Base-by-base conservation (phyloP, 345 rosid genomes). In the Lepidium didymum region DNA sequence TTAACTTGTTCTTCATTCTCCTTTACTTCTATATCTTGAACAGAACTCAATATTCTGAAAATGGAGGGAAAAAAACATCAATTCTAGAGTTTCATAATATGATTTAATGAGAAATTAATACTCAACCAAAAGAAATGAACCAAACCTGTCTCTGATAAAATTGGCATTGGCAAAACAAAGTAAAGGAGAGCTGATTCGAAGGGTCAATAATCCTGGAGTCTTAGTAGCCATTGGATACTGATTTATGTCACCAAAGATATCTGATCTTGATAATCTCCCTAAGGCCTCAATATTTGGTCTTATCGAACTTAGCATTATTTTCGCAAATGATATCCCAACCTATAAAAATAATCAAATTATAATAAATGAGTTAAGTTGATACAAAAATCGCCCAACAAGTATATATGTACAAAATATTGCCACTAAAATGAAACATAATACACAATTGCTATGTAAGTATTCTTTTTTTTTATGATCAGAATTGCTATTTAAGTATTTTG, bases 111-210 rank as follows among this genome's bases (percentile, higher is more conserved):
- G 13, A 47, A n/a, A 4, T 33, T 14, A 15, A 33, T 31, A 31
- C 7, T 34, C n/a, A n/a, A n/a, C n/a, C n/a, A n/a, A n/a, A 10
- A 21, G 10, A 23, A 13, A 4, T 1, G n/a, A 31, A 47, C 16
- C 9, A 4, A n/a, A 87, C 98, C 89, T 84, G 75, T 83, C 87
- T 80, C 89, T 76, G 7, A 86, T 77, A 67, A 81, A 87, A 75
- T 75, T 89, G 64, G 96, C 95, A 81, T 92, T 92, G 18, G 92
- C 98, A 73, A 92, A 92, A 80, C 95, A 92, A 49, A 89, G 76
- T 35, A 86, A 75, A 34, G 83, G 78, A 46, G 95, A 83, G 73
- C 81, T 85, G 10, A 87, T 62, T 10, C 98, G 86, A 62, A 85
- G 81, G 10, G 81, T 61, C 49, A 86, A 58, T 13, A 84, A 58